Percentiles rank a stretch among this genome's conserved stretches.
Conservation (phyloP, 1,284 basidiomycete species). For the Cryptococcus floricola region DNA sequence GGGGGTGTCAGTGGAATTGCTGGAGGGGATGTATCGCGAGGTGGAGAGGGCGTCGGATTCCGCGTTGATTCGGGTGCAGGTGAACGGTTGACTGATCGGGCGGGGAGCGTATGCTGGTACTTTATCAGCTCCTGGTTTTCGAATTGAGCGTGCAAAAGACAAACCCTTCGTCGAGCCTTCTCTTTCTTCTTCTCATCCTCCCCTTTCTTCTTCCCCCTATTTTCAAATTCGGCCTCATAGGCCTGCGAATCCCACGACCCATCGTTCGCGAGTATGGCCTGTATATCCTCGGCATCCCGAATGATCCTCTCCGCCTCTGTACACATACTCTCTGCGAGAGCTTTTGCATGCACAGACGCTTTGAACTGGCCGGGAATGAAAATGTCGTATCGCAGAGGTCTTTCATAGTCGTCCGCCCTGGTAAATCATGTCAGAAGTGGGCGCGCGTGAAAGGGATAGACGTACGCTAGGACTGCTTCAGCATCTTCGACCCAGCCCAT, state of each 20-base stretch:
- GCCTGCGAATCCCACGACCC: not conserved
- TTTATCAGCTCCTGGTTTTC: not conserved
- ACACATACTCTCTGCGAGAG: not conserved
- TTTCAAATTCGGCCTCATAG: not conserved
- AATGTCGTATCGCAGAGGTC: not conserved
- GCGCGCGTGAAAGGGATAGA: not conserved
- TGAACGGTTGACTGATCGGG: not conserved
- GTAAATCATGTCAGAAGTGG: not conserved
- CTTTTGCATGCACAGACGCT: not conserved
- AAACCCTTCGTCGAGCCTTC: not conserved
- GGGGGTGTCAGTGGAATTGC: not conserved
- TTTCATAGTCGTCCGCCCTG: not conserved
- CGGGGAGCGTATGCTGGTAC: not conserved
- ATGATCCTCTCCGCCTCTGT: not conserved
- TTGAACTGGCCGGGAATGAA: not conserved
- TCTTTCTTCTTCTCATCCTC: not conserved
- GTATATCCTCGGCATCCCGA: not conserved
- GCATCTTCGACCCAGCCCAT: constrained; percentile 12
- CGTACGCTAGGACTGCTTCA: constrained; percentile 4
- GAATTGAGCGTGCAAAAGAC: not conserved
- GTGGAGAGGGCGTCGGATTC: not conserved
- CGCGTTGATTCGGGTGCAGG: not conserved
- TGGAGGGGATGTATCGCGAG: not conserved
- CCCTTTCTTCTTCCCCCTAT: not conserved
- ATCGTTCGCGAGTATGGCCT: not conserved